Base-by-base conservation (phyloP, 1,284 basidiomycete species). In the Cutaneotrichosporon cyanovorans region DNA sequence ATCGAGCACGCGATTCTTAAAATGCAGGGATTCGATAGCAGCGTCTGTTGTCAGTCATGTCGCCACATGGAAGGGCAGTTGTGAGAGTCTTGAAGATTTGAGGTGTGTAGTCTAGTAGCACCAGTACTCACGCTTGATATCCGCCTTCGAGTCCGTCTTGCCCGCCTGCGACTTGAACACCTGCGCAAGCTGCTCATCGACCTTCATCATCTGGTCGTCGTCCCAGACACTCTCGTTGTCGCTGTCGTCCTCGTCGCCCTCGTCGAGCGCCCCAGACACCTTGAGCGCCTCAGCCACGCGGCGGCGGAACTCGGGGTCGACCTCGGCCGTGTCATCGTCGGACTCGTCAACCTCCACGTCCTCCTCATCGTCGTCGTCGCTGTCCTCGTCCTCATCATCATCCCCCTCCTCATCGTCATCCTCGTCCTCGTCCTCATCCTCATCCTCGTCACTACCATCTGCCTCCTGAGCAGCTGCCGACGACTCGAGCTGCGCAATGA, bases 121-220 rank as follows among this genome's bases (percentile, higher is more conserved):
- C 9, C 18, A 7, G 1, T 4, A 34, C 37, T 42, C 44, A 43
- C 40, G 43, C 37, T 41, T 38, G n/a, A 46, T 61, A 46, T 63
- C 62, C 28, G 46, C 53, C 34, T 40, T 37, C 19, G 38, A 59
- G 47, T 63, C 61, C 32, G 48, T 53, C 59, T 79, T 83, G 61
- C 78, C 81, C 50, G 79, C 54, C 12, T 52, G 47, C 11, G 79
- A 70, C 55, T 80, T 80, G 80, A 98, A 96, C 32, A 92, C 84
- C 48, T 85, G 81, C 5, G 88, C 87, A 6, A 98, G 80, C 63
- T 95, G 87, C 52, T 88, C 87, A 64, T 98, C 93, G 36, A 97
- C 80, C 40, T 85, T 84, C 77, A 96, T 82, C 93, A 97, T 98
- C 73, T 96, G 88, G 37, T 97, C 92, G 63, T 97, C 93, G 63